Percentiles rank a stretch among this genome's conserved stretches.
These are phyloP conservation scores for Aspergillus niger DNA, from an alignment of 2,329 filamentous ascomycete genomes.

Conservation along the genomic window DNA sequence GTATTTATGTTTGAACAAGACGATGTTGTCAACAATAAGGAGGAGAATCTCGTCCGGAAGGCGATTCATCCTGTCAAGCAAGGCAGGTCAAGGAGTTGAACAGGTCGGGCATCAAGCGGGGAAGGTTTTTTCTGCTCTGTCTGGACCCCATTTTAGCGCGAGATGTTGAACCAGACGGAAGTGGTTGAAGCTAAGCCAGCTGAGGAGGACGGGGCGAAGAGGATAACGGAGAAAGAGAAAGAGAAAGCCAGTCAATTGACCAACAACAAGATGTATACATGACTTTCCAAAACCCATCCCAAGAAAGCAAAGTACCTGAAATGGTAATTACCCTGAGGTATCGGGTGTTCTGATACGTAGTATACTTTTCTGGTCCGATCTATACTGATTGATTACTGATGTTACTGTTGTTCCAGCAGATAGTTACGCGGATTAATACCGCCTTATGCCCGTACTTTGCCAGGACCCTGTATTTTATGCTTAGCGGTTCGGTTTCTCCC, in stretches of 20 bases:
- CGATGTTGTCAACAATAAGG: background rate
- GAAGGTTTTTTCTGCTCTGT: background rate
- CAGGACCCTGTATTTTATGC: conserved; percentile 2
- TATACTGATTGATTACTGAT: background rate
- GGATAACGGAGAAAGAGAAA: background rate
- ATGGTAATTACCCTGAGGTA: background rate
- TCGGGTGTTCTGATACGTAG: background rate
- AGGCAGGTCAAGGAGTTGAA: background rate
- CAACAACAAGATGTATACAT: no score
- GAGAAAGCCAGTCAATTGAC: no score
- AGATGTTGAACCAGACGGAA: background rate
- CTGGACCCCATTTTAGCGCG: conserved; percentile 1
- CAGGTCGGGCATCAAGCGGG: background rate
- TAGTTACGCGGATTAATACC: background rate
- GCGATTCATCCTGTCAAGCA: background rate
- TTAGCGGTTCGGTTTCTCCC: background rate
- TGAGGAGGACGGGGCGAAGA: background rate
- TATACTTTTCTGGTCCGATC: background rate
- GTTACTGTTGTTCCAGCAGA: background rate
- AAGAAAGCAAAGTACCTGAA: no score
- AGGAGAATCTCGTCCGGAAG: conserved; percentile 4
- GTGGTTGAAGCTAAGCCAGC: background rate
- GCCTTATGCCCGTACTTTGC: background rate
- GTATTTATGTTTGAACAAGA: background rate
- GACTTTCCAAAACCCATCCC: no score